Evolutionary conservation across 129 eudicot species (phyloP).

Genomic region (Sambucus nigra): DNA sequence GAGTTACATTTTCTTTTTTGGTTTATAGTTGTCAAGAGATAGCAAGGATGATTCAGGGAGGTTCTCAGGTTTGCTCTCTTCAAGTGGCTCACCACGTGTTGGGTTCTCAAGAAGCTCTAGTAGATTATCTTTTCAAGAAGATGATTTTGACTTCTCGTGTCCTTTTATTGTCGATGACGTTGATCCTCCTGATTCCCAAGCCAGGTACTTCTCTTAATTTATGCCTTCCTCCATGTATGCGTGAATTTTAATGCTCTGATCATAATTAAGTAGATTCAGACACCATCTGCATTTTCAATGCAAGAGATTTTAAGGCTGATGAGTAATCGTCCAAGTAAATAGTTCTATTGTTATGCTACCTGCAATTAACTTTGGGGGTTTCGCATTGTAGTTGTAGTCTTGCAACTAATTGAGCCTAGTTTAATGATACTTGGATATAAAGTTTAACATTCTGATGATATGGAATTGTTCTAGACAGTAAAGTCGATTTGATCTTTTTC

Average conservation of each 20-base stretch:
- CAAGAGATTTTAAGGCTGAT: too few species aligned
- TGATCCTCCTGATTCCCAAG: conserved; percentile 57
- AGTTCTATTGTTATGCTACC: too few species aligned
- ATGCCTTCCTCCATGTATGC: not conserved
- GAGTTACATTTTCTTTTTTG: conserved; percentile 8
- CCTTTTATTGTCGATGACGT: conserved; percentile 97
- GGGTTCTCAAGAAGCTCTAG: conserved; percentile 94
- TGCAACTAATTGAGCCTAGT: not conserved
- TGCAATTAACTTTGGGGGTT: too few species aligned
- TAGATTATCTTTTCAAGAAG: conserved; percentile 90
- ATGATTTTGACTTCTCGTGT: conserved; percentile 67
- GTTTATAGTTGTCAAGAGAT: conserved; percentile 57
- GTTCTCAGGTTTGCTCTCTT: conserved; percentile 83
- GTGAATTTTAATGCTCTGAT: not conserved
- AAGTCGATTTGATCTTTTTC: too few species aligned
- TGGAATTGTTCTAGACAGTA: not conserved
- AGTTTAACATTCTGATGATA: not conserved
- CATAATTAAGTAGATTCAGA: too few species aligned
- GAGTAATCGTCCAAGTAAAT: not conserved
- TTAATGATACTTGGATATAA: not conserved
- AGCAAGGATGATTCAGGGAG: conserved; percentile 88
- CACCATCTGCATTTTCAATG: not conserved
- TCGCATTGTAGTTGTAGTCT: too few species aligned
- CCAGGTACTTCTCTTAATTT: conserved; percentile 42
- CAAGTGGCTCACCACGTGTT: conserved; percentile 86